phyloP scores from a whole-genome alignment of 495 filamentous ascomycete species.

The Alectoria sarmentosa region DNA sequence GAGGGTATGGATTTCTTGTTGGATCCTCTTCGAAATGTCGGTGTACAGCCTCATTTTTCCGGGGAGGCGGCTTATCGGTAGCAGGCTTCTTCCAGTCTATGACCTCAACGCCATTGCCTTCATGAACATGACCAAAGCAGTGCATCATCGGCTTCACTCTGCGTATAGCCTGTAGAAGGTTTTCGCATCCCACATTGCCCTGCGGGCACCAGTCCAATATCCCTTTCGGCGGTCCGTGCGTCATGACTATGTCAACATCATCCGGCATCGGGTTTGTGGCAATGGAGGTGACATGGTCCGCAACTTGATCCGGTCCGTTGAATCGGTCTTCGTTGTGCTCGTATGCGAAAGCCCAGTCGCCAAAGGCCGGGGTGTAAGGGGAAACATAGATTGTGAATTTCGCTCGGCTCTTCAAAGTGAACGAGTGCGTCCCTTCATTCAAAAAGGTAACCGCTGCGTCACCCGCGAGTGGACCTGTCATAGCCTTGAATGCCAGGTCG shows the following conservation, averaged over 20 bases:
- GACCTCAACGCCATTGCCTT: slow-evolving; percentile 27
- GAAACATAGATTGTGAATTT: slow-evolving; percentile 59
- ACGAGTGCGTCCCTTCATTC: slow-evolving; percentile 54
- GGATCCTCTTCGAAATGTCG: background rate
- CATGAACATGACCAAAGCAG: slow-evolving; percentile 58
- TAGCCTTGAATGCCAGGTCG: slow-evolving; percentile 29
- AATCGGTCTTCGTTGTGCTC: slow-evolving; percentile 44
- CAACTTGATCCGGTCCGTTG: slow-evolving; percentile 32
- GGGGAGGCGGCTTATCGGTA: background rate
- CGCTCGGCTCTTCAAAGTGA: slow-evolving; percentile 51
- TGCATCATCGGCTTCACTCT: slow-evolving; percentile 43
- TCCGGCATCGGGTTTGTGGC: slow-evolving; percentile 43
- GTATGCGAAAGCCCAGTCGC: slow-evolving; percentile 59
- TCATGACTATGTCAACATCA: slow-evolving; percentile 58
- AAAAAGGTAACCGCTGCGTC: slow-evolving; percentile 54
- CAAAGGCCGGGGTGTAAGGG: slow-evolving; percentile 57
- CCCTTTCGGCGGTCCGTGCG: slow-evolving; percentile 62
- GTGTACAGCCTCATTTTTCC: background rate
- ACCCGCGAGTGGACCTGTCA: slow-evolving; percentile 41
- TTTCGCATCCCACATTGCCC: slow-evolving; percentile 39
- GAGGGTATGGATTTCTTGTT: background rate
- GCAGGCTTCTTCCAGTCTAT: slow-evolving; percentile 15
- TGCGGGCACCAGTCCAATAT: slow-evolving; percentile 44
- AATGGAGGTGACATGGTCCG: slow-evolving; percentile 26
- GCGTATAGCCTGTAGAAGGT: slow-evolving; percentile 44